A percentile compares a stretch with the other conserved stretches of the same genome.
Evolutionary conservation across 2,329 filamentous ascomycete genomes (phyloP).

Genomic region (Colletotrichum sp.): DNA sequence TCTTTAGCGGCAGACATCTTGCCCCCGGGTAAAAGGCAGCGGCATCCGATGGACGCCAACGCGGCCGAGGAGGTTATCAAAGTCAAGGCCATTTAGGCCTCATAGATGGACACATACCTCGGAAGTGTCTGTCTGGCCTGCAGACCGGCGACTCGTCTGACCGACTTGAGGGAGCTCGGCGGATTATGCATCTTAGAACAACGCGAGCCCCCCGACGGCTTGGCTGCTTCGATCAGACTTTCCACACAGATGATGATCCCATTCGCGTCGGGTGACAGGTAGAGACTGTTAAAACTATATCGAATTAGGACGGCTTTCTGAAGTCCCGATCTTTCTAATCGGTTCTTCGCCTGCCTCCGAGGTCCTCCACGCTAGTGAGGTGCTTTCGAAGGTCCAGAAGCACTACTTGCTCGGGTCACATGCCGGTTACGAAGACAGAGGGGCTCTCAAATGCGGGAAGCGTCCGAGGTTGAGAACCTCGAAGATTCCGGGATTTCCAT

Average conservation of each 20-base stretch:
- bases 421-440: background rate
- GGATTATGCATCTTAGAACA: background rate
- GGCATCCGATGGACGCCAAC: background rate
- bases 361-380: too few species aligned
- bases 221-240: background rate
- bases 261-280: background rate
- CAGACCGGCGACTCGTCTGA: background rate
- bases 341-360: background rate
- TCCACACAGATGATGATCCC: background rate
- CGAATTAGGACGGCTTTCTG: background rate
- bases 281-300: background rate
- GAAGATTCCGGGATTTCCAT: background rate
- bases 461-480: background rate
- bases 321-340: background rate
- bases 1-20: too few species aligned
- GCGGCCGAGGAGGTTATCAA: background rate
- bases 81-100: background rate
- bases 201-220: background rate
- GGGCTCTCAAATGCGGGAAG: background rate
- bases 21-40: background rate
- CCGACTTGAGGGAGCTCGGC: background rate
- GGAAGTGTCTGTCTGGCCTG: background rate
- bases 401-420: background rate
- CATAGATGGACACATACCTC: background rate
- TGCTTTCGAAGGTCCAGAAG: background rate